Evolutionary conservation across 2,329 filamentous ascomycete genomes (phyloP).

Genomic region (Pyrenochaeta sp.): DNA sequence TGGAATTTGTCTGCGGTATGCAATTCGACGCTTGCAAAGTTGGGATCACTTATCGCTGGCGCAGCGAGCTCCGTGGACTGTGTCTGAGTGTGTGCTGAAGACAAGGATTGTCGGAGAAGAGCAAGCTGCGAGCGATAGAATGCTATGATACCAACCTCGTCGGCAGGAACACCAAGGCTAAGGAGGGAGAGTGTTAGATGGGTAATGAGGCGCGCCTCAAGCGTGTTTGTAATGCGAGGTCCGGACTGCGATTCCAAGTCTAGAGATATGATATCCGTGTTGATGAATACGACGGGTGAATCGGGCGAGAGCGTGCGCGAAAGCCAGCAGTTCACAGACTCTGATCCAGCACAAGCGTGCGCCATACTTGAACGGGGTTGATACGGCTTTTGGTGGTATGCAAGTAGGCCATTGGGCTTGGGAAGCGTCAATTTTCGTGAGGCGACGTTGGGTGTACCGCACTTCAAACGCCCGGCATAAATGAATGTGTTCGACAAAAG

Average conservation of each 20-base stretch:
- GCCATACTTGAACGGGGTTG: slow-evolving; percentile 11
- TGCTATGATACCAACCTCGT: slow-evolving; percentile 92
- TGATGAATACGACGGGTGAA: slow-evolving; percentile 83
- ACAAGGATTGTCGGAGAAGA: slow-evolving; percentile 77
- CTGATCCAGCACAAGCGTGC: slow-evolving; percentile 60
- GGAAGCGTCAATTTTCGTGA: slow-evolving; percentile 73
- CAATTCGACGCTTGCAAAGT: slow-evolving; percentile 74
- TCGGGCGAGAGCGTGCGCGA: slow-evolving; percentile 73
- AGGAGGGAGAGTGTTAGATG: slow-evolving; percentile 85
- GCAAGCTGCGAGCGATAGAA: slow-evolving; percentile 94
- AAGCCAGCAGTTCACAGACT: slow-evolving; percentile 73
- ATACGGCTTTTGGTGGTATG: slow-evolving; percentile 42
- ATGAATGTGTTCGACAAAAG: slow-evolving; percentile 90
- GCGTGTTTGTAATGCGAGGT: slow-evolving; percentile 85
- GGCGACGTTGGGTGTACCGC: slow-evolving; percentile 81
- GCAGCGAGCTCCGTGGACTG: slow-evolving; percentile 55
- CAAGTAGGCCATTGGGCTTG: slow-evolving; percentile 44
- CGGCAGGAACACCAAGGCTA: slow-evolving; percentile 74
- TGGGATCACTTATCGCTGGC: slow-evolving; percentile 17
- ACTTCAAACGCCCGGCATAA: slow-evolving; percentile 89
- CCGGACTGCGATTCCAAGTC: slow-evolving; percentile 74
- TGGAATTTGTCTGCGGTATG: slow-evolving; percentile 98
- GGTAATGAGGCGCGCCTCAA: slow-evolving; percentile 79
- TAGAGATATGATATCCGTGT: slow-evolving; percentile 79
- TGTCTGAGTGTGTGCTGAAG: slow-evolving; percentile 56